Percentiles rank a stretch among this genome's conserved stretches.
phyloP scores from a whole-genome alignment of 768 basidiomycete genomes.

The Podaxis sp. region DNA sequence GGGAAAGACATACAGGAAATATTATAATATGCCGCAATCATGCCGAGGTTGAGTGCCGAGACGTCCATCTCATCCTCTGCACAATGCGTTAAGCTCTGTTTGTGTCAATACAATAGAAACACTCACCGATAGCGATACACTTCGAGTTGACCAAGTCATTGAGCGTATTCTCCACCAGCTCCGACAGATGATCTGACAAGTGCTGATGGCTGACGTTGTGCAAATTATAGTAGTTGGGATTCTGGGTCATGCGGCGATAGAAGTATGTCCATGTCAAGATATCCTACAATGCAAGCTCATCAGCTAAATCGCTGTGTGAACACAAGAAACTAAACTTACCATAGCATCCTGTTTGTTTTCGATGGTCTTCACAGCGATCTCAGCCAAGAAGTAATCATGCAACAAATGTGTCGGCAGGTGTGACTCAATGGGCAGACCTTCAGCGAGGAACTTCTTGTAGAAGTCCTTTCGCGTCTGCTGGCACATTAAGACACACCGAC shows the following conservation, averaged over 20 bases:
- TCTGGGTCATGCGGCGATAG: conserved; percentile 96
- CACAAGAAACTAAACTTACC: conserved; percentile 36
- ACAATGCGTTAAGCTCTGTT: not conserved
- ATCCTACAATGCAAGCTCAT: conserved; percentile 46
- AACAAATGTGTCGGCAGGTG: conserved; percentile 86
- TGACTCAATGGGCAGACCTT: conserved; percentile 95
- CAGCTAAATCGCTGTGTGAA: not conserved
- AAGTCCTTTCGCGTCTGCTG: conserved; percentile 98
- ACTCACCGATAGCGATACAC: conserved; percentile 82
- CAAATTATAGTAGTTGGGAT: conserved; percentile 92
- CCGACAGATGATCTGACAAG: conserved; percentile 92
- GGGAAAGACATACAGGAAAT: conserved; percentile 66
- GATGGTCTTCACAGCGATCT: conserved; percentile 97
- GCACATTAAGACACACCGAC: conserved; percentile 95
- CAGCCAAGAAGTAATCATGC: conserved; percentile 97
- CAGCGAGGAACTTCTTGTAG: conserved; percentile 96
- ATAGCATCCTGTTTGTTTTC: conserved; percentile 99
- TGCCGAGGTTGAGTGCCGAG: conserved; percentile 88
- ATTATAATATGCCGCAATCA: conserved; percentile 97
- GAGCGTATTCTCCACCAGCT: conserved; percentile 90
- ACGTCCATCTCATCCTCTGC: conserved; percentile 92
- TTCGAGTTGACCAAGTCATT: conserved; percentile 91
- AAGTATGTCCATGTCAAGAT: conserved; percentile 99
- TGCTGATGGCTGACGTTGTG: conserved; percentile 96
- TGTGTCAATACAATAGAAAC: not conserved